Conservation (phyloP, 257 asterid species). For the Misopates orontium region DNA sequence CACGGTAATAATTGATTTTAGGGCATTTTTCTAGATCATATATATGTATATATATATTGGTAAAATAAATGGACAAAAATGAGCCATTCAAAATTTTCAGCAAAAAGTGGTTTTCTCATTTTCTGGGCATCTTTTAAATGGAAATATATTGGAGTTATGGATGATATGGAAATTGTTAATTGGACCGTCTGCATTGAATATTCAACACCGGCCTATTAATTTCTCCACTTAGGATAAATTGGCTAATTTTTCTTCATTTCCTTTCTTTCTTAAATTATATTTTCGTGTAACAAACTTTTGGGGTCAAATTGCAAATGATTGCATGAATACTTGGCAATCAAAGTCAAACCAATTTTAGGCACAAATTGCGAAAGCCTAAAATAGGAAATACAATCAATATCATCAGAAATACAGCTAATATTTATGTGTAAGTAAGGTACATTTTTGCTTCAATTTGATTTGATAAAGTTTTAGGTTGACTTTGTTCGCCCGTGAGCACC, state of each 20-base stretch:
- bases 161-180: background rate
- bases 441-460: too few species aligned
- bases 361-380: background rate
- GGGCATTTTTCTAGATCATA: too few species aligned
- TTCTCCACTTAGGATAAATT: background rate
- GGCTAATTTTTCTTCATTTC: too few species aligned
- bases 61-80: too few species aligned
- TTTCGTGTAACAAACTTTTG: background rate
- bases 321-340: background rate
- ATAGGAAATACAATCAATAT: background rate
- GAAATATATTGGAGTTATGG: background rate
- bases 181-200: slow-evolving; percentile 17
- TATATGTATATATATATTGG: too few species aligned
- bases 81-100: too few species aligned
- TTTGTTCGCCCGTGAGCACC: too few species aligned
- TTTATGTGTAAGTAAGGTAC: background rate
- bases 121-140: background rate
- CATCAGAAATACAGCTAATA: background rate
- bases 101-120: too few species aligned
- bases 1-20: too few species aligned
- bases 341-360: background rate
- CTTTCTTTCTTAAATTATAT: too few species aligned
- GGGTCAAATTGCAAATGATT: too few species aligned
- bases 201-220: slow-evolving; percentile 29
- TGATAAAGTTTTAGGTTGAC: too few species aligned